Evolutionary conservation across 1,284 basidiomycete species (phyloP).

Genomic region (Moesziomyces antarcticus): DNA sequence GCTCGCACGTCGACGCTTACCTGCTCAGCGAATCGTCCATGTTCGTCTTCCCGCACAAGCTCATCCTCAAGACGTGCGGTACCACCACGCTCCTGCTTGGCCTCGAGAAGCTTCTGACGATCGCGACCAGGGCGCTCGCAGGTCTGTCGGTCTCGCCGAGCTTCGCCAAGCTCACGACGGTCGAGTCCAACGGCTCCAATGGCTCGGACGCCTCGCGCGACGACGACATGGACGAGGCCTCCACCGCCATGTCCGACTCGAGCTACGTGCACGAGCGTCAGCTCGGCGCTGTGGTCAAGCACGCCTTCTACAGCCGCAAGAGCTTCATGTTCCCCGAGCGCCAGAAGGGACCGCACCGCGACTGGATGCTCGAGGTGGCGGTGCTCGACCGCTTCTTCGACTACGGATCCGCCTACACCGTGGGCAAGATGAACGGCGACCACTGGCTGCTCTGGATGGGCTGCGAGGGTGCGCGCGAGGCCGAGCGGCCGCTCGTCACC

Average conservation of each 20-base stretch:
- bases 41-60: slow-evolving; percentile 92
- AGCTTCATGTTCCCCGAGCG: slow-evolving; percentile 99
- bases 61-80: slow-evolving; percentile 99
- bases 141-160: slow-evolving; percentile 28
- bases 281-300: slow-evolving; percentile 58
- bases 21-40: slow-evolving; percentile 97
- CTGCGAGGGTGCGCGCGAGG: slow-evolving; percentile 51
- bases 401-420: slow-evolving; percentile 88
- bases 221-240: slow-evolving; percentile 18
- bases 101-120: slow-evolving; percentile 69
- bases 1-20: slow-evolving; percentile 91
- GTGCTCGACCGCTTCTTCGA: slow-evolving; percentile 89
- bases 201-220: slow-evolving; percentile 5
- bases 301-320: slow-evolving; percentile 92
- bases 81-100: slow-evolving; percentile 97
- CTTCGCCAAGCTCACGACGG: slow-evolving; percentile 32
- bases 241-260: slow-evolving; percentile 37
- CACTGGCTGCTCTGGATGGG: slow-evolving; percentile 91
- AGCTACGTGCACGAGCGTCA: slow-evolving; percentile 37
- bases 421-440: slow-evolving; percentile 97
- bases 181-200: slow-evolving; percentile 13
- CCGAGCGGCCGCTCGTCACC: slow-evolving; percentile 54
- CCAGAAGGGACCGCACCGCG: slow-evolving; percentile 90
- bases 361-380: slow-evolving; percentile 92
- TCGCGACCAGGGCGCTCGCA: slow-evolving; percentile 82